These are phyloP conservation scores for Furcasterigmium furcatum DNA, from an alignment of 2,329 filamentous ascomycete species.

Conservation along the genomic window DNA sequence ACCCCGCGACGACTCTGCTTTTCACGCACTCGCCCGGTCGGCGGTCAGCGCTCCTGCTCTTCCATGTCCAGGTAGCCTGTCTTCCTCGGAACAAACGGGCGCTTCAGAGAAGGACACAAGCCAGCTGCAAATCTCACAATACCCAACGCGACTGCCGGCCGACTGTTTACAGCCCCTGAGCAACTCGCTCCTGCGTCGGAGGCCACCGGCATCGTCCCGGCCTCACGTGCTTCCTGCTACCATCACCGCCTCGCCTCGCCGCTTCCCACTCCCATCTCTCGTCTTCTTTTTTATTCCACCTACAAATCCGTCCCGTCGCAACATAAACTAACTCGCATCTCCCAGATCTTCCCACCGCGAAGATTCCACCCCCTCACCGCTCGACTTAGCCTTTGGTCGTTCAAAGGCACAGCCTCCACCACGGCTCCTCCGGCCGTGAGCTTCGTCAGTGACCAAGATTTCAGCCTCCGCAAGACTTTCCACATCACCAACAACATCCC, in stretches of 20 bases:
- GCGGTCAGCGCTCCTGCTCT: neutral
- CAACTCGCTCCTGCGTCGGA: neutral
- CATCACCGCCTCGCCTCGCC: neutral
- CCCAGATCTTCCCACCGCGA: conserved; percentile 11
- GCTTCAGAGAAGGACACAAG: too few species aligned
- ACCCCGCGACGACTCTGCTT: too few species aligned
- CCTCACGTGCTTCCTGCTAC: neutral
- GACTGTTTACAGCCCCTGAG: too few species aligned
- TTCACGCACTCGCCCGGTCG: too few species aligned
- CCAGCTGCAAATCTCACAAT: too few species aligned
- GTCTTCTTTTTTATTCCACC: conserved; percentile 2
- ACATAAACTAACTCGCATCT: neutral
- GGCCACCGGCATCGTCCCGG: neutral
- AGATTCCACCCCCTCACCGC: conserved; percentile 8
- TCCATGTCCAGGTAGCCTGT: too few species aligned
- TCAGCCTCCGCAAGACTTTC: conserved; percentile 60
- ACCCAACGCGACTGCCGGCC: too few species aligned
- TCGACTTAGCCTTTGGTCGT: conserved; percentile 59
- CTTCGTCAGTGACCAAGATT: conserved; percentile 67
- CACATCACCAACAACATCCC: conserved; percentile 66
- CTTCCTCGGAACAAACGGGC: too few species aligned
- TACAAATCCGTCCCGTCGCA: neutral
- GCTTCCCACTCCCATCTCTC: neutral
- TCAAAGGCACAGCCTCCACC: conserved; percentile 59
- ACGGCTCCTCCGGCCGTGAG: conserved; percentile 63